Conservation (phyloP, 1,284 basidiomycete species). For the Puccinia horiana region DNA sequence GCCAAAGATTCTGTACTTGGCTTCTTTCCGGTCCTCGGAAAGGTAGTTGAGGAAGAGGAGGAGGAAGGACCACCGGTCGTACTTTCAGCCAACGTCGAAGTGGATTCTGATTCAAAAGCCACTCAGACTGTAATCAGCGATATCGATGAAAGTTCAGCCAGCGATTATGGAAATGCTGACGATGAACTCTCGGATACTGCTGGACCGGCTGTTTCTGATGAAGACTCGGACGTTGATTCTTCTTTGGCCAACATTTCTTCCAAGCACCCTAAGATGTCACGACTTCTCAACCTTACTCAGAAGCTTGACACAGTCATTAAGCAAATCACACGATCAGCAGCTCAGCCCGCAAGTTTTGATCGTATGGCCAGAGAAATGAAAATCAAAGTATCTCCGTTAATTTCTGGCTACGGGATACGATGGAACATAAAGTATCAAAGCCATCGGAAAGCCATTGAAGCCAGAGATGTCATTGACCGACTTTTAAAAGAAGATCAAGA, state of each 20-base stretch:
- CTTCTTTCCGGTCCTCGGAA: neutral
- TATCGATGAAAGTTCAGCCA: neutral
- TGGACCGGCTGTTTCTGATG: neutral
- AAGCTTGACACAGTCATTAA: neutral
- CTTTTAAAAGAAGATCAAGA: neutral
- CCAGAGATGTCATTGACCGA: neutral
- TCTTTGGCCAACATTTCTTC: neutral
- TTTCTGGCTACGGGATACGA: neutral
- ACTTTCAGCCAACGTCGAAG: neutral
- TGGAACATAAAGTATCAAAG: neutral
- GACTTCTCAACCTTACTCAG: neutral
- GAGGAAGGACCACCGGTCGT: neutral
- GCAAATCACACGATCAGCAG: neutral
- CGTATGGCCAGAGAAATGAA: neutral
- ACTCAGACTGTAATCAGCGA: neutral
- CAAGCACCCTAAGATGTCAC: neutral
- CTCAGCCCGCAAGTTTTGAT: neutral
- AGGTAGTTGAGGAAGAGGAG: constrained; percentile 12
- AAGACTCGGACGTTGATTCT: neutral
- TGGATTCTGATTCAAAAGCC: neutral
- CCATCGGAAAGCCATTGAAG: neutral
- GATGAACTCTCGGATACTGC: neutral
- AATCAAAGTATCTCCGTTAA: neutral
- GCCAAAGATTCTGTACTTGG: neutral
- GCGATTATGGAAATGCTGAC: neutral